phyloP scores from a whole-genome alignment of 2,329 filamentous ascomycete genomes.

The Colletotrichum coccodes region DNA sequence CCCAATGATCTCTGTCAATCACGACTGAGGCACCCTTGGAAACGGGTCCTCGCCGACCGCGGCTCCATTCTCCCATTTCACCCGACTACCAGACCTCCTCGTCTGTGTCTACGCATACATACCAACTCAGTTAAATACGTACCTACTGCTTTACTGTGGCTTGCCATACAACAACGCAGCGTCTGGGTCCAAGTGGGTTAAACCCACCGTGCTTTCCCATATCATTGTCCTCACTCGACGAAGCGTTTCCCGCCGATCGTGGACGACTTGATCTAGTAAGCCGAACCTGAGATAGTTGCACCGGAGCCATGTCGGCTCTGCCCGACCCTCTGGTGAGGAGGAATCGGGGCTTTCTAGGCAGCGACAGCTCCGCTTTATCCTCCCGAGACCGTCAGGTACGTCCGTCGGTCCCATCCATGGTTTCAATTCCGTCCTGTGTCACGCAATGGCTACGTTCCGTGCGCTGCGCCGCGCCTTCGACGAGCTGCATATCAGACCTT shows the following conservation, averaged over 20 bases:
- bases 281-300: not conserved
- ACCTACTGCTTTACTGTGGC: not conserved
- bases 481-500: not conserved
- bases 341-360: constrained; percentile 62
- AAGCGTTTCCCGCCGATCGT: not conserved
- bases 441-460: not conserved
- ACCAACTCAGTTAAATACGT: not conserved
- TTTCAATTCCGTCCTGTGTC: not conserved
- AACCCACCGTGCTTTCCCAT: not conserved
- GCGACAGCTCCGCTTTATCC: constrained; percentile 61
- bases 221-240: not conserved
- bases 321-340: constrained; percentile 41
- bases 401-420: constrained; percentile 9
- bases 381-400: constrained; percentile 59
- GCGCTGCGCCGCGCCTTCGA: not conserved
- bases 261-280: not conserved
- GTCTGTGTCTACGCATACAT: not conserved
- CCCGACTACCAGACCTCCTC: not conserved
- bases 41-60: constrained; percentile 1
- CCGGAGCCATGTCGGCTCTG: constrained; percentile 44
- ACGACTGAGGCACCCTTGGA: not conserved
- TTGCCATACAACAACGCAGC: not conserved
- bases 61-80: not conserved
- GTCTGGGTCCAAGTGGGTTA: not conserved
- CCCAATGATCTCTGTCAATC: not conserved